Base-by-base conservation (phyloP, 2,329 filamentous ascomycete genomes). In the Xylaria sp. region DNA sequence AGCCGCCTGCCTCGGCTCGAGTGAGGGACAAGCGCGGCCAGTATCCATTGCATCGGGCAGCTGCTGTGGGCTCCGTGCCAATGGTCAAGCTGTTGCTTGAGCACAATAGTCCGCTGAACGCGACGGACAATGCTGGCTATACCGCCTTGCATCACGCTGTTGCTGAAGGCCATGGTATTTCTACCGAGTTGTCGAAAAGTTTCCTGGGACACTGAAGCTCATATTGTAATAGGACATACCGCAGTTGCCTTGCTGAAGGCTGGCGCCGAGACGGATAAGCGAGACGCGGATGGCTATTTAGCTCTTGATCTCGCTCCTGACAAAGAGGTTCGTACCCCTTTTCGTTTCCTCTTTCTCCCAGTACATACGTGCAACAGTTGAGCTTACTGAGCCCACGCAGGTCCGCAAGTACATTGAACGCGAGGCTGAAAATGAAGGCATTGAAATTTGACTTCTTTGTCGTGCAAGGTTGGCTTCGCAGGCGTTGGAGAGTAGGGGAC, bases 81-180 rank as follows among this genome's bases (percentile, higher is more conserved):
- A 94, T 99, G 83, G 86, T 97, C 57, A 92, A 90, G 75, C 82
- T 97, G 46, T 83, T 99, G 15, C 83, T 98, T 18, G 89, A 92
- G 76, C 88, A 92, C 74, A 86, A 85, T 73, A 97, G 93, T 73
- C 94, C 95, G 0, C 78, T 98, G 28, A 93, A 97, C 80, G 90
- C 94, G 2, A 90, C 91, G 1, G 96, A 99, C 82, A 84, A 85
- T 44, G 90, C 94, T 73, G 95, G 95, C 0, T 90, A 92, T 79
- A 98, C 96, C 28, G 91, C 96, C 3, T 84, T 99, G 76, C 96
- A 99, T 81, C 96, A 99, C 78, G 90, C 93, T 13, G 83, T 94
- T 73, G 91, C 91, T 1, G 93, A 96, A 77, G 90, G 90, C 5
- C 89, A 92, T 78, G 90, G 89, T 23, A 8, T n/a, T 25, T 52